phyloP scores from a whole-genome alignment of 768 basidiomycete genomes.

The Suillus placidus region DNA sequence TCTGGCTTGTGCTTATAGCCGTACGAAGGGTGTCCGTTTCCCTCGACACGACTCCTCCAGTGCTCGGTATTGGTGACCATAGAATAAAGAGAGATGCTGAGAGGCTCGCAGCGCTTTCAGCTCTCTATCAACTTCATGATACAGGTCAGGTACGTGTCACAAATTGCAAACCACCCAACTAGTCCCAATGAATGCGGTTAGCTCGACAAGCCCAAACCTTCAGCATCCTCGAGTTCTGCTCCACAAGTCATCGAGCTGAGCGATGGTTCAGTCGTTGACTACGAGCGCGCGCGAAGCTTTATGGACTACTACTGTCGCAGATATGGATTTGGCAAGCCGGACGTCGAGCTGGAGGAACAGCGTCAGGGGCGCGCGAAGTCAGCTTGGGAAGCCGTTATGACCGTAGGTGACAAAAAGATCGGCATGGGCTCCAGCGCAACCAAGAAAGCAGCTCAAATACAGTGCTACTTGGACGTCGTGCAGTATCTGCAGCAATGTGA shows the following conservation, averaged over 20 bases:
- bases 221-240: conserved; percentile 7
- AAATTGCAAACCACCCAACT: conserved; percentile 1
- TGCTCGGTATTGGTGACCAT: conserved; percentile 68
- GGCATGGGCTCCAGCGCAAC: conserved; percentile 70
- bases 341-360: conserved; percentile 55
- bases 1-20: conserved; percentile 9
- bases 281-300: conserved; percentile 80
- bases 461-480: conserved; percentile 86
- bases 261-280: conserved; percentile 63
- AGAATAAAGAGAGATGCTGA: conserved; percentile 64
- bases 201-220: conserved; percentile 36
- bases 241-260: conserved; percentile 45
- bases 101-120: conserved; percentile 74
- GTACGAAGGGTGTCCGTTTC: conserved; percentile 25
- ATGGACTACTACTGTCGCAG: conserved; percentile 94
- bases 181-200: conserved; percentile 16
- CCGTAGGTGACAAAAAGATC: conserved; percentile 76
- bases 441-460: conserved; percentile 73
- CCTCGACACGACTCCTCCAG: conserved; percentile 32
- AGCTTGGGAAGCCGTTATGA: conserved; percentile 74
- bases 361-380: conserved; percentile 28
- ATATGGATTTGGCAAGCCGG: conserved; percentile 74
- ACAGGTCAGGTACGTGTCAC: conserved; percentile 60
- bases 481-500: conserved; percentile 88
- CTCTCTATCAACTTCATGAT: conserved; percentile 67